Evolutionary conservation across 768 basidiomycete species (phyloP), one percentile per base, ranked within the genome.

Genomic region (Crassisporium funariophilum): DNA sequence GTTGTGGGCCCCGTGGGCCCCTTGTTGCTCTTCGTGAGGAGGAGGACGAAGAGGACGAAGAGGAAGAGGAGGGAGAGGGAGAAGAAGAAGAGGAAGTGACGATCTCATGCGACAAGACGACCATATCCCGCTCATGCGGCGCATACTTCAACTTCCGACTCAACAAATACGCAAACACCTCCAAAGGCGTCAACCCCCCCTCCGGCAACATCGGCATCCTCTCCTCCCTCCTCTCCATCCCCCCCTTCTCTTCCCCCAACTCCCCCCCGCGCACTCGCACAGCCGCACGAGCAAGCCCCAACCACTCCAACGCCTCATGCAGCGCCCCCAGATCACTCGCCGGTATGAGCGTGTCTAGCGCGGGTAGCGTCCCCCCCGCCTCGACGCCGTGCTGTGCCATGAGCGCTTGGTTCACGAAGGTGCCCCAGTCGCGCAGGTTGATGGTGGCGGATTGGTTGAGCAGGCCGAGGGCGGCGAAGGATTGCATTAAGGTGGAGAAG

Each of bases 81-180:
- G n/a, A n/a, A n/a, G n/a, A n/a, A n/a, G n/a, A n/a, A n/a, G n/a
- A n/a, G n/a, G n/a, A n/a, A 31, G 84, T 76, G 40, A 88, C 78
- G 54, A 97, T 75, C 63, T 94, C 86, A 66, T 98, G 94, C 42
- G 84, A 74, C 12, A 97, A 81, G 21, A 95, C 77, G 50, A 94
- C 92, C 69, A 92, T 82, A 62, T 98, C 95, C 13, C 84, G 79
- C 64, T 98, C 95, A 29, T 73, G 68, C 0, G 80, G 77, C 0
- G 50, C 61, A 62, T 95, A 97, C 9, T 73, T 72, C 24, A 95
- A 78, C 50, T 82, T 84, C 56, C 84, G 76, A 0, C 86, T 76
- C 12, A 97, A 78, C 5, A 93, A 71, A 27, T 70, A 64, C 1
- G 92, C 83, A 57, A 97, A 82, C 13, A 88, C 68, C 58, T 94